Evolutionary conservation across 495 filamentous ascomycete genomes (phyloP).

Genomic region (Talaromyces nanjingensis): DNA sequence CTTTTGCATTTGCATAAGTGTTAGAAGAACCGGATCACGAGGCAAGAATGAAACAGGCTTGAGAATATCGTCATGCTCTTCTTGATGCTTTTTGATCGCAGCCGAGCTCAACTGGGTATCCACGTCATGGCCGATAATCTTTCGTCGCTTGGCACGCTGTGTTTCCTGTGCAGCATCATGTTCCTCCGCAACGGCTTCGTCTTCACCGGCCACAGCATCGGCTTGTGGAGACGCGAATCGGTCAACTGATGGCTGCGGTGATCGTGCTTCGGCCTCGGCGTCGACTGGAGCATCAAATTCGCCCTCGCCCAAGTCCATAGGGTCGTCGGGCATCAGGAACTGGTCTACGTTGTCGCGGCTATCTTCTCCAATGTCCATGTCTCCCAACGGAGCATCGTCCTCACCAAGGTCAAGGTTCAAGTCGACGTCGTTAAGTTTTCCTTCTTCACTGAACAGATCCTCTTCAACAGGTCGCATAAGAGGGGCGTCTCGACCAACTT

Average conservation of each 20-base stretch:
- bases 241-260: conserved; percentile 36
- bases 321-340: conserved; percentile 24
- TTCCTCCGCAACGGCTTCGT: conserved; percentile 44
- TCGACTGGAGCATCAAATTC: conserved; percentile 52
- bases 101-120: conserved; percentile 50
- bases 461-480: conserved; percentile 58
- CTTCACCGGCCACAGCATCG: conserved; percentile 34
- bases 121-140: conserved; percentile 61
- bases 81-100: conserved; percentile 71
- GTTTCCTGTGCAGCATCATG: conserved; percentile 50
- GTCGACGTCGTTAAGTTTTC: conserved; percentile 42
- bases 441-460: conserved; percentile 63
- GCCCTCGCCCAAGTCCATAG: conserved; percentile 37
- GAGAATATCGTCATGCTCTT: conserved; percentile 71
- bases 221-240: conserved; percentile 53
- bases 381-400: conserved; percentile 39
- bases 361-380: conserved; percentile 29
- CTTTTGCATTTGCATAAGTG: conserved; percentile 84
- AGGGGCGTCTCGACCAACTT: conserved; percentile 78
- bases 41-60: conserved; percentile 73
- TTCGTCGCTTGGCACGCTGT: conserved; percentile 70
- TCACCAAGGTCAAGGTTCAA: conserved; percentile 48
- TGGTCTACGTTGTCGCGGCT: conserved; percentile 25
- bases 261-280: conserved; percentile 35
- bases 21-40: conserved; percentile 75